Conservation (phyloP, 768 basidiomycete genomes). For the Baorangia bicolor region DNA sequence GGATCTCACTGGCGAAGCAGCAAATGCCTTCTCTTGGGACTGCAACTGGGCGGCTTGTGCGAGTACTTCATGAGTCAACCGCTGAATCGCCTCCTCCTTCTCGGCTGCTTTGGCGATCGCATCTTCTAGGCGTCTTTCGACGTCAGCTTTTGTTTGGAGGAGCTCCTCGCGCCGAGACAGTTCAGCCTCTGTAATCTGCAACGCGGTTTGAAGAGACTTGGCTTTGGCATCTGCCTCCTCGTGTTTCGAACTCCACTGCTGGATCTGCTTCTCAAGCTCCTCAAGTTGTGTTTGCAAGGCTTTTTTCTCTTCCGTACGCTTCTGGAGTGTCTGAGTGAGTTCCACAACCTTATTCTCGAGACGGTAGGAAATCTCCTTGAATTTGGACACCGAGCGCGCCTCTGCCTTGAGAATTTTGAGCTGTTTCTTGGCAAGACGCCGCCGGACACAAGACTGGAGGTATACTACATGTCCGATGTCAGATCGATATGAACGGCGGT, state of each 20-base stretch:
- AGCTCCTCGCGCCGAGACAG: constrained; percentile 71
- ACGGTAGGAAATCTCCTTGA: constrained; percentile 97
- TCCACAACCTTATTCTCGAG: constrained; percentile 99
- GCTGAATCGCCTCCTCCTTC: constrained; percentile 82
- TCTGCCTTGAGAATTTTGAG: constrained; percentile 83
- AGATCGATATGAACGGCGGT: constrained; percentile 50
- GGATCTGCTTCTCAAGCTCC: constrained; percentile 82
- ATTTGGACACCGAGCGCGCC: constrained; percentile 95
- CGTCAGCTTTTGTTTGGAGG: constrained; percentile 68
- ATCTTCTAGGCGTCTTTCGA: constrained; percentile 81
- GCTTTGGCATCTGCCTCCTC: constrained; percentile 80
- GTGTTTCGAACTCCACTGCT: constrained; percentile 81
- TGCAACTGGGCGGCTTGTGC: constrained; percentile 77
- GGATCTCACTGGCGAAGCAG: constrained; percentile 59
- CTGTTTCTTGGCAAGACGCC: constrained; percentile 82
- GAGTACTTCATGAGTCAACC: constrained; percentile 74
- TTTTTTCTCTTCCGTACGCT: constrained; percentile 88
- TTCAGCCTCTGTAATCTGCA: constrained; percentile 72
- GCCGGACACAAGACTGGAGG: constrained; percentile 89
- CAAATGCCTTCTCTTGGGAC: constrained; percentile 67
- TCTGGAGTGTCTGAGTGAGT: constrained; percentile 91
- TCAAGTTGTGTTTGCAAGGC: constrained; percentile 72
- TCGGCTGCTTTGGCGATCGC: constrained; percentile 68
- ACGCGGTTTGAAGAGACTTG: constrained; percentile 67
- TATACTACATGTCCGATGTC: constrained; percentile 77